Conservation (phyloP, 208 protist species). For the Wallacemonas rigidus region DNA sequence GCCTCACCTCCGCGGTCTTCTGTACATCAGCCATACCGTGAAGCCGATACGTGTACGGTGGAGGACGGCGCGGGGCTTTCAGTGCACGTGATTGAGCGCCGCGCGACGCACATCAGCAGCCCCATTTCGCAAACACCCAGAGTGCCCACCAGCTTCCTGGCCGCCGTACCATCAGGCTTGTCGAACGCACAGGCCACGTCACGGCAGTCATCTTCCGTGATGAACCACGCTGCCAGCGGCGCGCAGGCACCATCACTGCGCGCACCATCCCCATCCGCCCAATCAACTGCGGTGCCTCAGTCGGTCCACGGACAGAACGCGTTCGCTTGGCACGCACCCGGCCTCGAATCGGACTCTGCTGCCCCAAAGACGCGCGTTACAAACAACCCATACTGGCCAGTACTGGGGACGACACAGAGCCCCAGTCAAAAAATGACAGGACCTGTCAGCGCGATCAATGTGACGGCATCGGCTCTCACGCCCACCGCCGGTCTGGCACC, state of each 20-base stretch:
- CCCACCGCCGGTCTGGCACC: background rate
- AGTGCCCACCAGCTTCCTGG: background rate
- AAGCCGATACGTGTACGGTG: background rate
- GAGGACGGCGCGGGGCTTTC: background rate
- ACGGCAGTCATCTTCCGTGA: background rate
- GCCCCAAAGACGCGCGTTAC: background rate
- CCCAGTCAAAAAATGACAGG: too few relatives aligned
- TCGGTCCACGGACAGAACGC: background rate
- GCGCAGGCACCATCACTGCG: background rate
- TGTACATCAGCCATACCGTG: conserved; percentile 7
- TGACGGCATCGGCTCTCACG: background rate
- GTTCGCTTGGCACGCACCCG: background rate
- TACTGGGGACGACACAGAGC: background rate
- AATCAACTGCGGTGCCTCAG: background rate
- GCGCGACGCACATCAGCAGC: conserved; percentile 11
- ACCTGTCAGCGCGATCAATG: background rate
- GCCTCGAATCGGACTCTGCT: background rate
- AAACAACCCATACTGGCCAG: conserved; percentile 11
- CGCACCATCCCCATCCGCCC: too few relatives aligned
- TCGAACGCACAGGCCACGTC: background rate
- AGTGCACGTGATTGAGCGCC: conserved; percentile 17
- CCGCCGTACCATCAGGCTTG: background rate
- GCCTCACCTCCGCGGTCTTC: conserved; percentile 8
- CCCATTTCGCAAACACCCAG: background rate
- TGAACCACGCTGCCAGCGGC: background rate